Conservation (phyloP, 371 early-diverging fungal species). For the Blakeslea trispora region DNA sequence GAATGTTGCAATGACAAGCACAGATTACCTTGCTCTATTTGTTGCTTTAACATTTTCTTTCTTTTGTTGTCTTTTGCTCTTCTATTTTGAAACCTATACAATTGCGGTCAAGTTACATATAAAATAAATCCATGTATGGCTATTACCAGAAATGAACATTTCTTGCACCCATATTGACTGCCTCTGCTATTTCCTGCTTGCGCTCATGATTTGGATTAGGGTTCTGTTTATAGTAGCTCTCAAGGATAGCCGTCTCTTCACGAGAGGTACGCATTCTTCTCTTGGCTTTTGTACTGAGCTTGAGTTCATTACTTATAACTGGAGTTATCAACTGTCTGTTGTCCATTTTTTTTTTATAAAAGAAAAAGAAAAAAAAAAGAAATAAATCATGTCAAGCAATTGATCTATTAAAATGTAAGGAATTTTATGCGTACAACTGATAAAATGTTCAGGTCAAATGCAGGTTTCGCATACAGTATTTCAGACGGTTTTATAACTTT, state of each 20-base stretch:
- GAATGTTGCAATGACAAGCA: too few species aligned
- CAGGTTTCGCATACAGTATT: too few species aligned
- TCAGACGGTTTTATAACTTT: too few species aligned
- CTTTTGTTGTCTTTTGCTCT: slow-evolving; percentile 31
- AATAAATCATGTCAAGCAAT: neutral
- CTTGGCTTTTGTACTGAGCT: slow-evolving; percentile 22
- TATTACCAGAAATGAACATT: slow-evolving; percentile 40
- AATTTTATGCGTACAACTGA: too few species aligned
- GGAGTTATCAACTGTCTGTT: neutral
- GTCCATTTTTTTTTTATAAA: neutral
- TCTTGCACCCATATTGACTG: slow-evolving; percentile 22
- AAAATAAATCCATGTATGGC: too few species aligned
- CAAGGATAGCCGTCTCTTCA: slow-evolving; percentile 21
- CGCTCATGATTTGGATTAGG: slow-evolving; percentile 25
- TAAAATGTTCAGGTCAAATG: too few species aligned
- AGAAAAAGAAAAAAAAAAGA: slow-evolving; percentile 5
- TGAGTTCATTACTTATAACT: neutral
- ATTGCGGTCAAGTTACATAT: neutral
- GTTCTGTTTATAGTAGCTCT: slow-evolving; percentile 18
- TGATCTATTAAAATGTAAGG: neutral
- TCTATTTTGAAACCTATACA: slow-evolving; percentile 36
- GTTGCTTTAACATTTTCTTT: slow-evolving; percentile 5
- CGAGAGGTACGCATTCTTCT: slow-evolving; percentile 27
- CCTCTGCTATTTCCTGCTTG: slow-evolving; percentile 20
- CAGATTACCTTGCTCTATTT: neutral